Percentiles rank a stretch among this genome's conserved stretches.
Conservation (phyloP, 306 rosid species). For the Neltuma alba region DNA sequence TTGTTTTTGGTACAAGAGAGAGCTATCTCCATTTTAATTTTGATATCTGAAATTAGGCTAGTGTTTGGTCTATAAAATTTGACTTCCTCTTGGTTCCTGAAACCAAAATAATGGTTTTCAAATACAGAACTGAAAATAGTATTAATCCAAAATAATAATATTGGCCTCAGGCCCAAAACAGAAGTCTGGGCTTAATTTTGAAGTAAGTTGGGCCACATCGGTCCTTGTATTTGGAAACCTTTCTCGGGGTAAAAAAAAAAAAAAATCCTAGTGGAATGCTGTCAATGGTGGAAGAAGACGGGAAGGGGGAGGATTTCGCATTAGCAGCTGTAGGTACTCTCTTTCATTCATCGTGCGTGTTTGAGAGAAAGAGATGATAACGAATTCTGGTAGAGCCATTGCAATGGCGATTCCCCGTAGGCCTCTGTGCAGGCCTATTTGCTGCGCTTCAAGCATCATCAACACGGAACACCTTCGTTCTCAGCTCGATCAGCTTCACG, state of each 20-base stretch:
- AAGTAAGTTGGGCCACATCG: no score
- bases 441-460: slow-evolving; percentile 47
- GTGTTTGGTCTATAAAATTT: no score
- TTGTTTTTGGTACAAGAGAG: no score
- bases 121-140: no score
- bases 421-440: slow-evolving; percentile 40
- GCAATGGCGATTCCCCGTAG: slow-evolving; percentile 49
- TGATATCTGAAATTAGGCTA: no score
- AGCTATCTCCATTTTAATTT: no score
- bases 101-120: no score
- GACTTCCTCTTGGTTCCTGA: no score
- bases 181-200: background rate
- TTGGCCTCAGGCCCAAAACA: background rate
- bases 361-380: slow-evolving; percentile 31
- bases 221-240: background rate
- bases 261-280: background rate
- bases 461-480: slow-evolving; percentile 67
- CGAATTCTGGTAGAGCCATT: slow-evolving; percentile 41
- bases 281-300: background rate
- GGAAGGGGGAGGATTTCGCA: background rate
- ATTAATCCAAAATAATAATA: no score
- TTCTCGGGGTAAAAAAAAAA: rapidly evolving
- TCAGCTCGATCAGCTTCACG: slow-evolving; percentile 76
- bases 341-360: no score
- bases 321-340: background rate